Base-by-base conservation (phyloP, 352 stramenopile genomes). In the Globisporangium carolinianum region DNA sequence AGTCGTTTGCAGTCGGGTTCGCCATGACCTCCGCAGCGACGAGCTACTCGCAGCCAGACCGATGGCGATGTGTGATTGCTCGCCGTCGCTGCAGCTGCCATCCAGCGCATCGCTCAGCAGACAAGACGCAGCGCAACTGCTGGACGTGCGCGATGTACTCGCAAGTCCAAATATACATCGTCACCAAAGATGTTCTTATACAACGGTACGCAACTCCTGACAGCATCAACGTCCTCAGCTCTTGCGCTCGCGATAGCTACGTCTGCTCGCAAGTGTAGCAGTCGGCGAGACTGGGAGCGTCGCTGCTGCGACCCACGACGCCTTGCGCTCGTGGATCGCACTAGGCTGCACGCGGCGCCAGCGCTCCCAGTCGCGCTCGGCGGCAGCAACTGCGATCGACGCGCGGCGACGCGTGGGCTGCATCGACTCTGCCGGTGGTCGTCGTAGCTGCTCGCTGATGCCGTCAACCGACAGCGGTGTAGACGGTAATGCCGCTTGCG, bases 361-460 rank as follows among this genome's bases (percentile, higher is more conserved):
- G 36, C 70, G 59, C 46, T 66, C 66, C 70, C 70, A 78, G 37
- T 66, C 60, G 0, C 51, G 55, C 3, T 72, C 62, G 43, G 43
- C 51, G 5, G 32, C 1, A 12, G 36, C 5, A 18, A 15, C 6
- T 51, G 15, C 32, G 7, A 38, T 14, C 12, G 50, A 24, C 15
- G 14, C 32, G 4, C 6, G 18, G 47, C 10, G 47, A 37, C 14
- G 15, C 39, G 24, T 32, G 24, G 24, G 24, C 24, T 32, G 24
- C 24, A 32, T 32, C 24, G 24, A 32, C 24, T 32, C 24, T 32
- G 24, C 1, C 24, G 24, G 24, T 32, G 24, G 24, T 32, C 1
- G 24, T 32, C 24, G 24, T 32, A 32, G 24, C 24, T 32, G 24
- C 24, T 32, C 24, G 24, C 24, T 32, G 24, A 32, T 32, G 24